A percentile compares a stretch with the other conserved stretches of the same genome.
phyloP scores from a whole-genome alignment of 257 asterid genomes.

The Coffea eugenioides region DNA sequence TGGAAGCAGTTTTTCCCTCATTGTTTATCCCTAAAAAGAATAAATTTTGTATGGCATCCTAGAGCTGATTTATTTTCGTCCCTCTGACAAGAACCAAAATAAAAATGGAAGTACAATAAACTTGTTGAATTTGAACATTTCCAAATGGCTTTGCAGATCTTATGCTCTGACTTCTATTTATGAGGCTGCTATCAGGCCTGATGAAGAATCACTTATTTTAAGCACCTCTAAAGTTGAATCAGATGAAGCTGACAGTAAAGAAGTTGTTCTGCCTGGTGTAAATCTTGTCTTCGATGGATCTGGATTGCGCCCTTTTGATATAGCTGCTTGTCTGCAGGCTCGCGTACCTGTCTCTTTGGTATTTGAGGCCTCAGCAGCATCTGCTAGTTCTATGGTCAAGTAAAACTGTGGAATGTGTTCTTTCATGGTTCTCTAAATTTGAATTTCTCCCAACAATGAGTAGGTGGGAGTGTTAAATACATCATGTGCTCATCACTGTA shows the following conservation, averaged over 20 bases:
- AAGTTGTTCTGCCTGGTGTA: conserved; percentile 86
- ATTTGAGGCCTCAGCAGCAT: conserved; percentile 86
- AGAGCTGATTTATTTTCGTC: not conserved
- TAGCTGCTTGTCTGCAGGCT: conserved; percentile 98
- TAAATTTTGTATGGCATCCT: not conserved
- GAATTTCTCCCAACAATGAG: conserved; percentile 10
- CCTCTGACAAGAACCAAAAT: too few species aligned
- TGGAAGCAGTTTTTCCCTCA: not conserved
- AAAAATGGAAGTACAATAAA: not conserved
- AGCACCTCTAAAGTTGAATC: conserved; percentile 59
- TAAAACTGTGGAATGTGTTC: conserved; percentile 25
- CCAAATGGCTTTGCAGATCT: conserved; percentile 62
- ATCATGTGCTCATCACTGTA: conserved; percentile 9
- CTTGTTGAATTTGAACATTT: not conserved
- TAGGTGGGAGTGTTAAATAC: conserved; percentile 9
- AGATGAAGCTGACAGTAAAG: conserved; percentile 82
- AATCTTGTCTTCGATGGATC: conserved; percentile 93
- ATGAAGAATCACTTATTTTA: conserved; percentile 58
- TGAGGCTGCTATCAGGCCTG: conserved; percentile 60
- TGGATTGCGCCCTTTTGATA: conserved; percentile 86
- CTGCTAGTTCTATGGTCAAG: conserved; percentile 56
- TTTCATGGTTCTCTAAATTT: conserved; percentile 11
- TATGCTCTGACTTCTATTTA: conserved; percentile 68
- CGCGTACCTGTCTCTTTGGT: conserved; percentile 88
- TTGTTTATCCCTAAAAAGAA: not conserved